phyloP scores from a whole-genome alignment of 2,329 filamentous ascomycete genomes.

The Nakataea oryzae region DNA sequence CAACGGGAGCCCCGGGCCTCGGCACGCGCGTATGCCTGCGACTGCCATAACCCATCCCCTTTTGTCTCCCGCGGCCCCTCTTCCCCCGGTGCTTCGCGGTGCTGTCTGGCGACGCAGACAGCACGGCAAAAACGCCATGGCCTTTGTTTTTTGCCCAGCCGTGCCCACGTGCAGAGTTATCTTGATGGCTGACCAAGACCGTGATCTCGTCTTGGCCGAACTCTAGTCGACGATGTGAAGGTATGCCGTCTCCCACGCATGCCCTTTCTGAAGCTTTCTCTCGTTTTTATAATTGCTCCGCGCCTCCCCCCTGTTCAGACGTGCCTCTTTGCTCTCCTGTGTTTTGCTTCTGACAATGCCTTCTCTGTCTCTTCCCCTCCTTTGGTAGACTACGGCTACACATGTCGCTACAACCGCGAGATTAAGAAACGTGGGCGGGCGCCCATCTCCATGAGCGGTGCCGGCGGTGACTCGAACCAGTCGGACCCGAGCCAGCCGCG shows the following conservation, averaged over 20 bases:
- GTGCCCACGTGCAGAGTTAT: neutral
- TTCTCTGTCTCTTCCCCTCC: neutral
- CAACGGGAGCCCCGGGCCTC: neutral
- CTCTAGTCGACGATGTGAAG: constrained; percentile 23
- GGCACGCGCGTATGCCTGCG: neutral
- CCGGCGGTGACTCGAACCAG: constrained; percentile 3
- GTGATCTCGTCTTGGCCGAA: neutral
- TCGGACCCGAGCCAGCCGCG: constrained; percentile 5
- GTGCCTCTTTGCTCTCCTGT: constrained; percentile 4
- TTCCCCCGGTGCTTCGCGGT: neutral
- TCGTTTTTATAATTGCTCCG: neutral
- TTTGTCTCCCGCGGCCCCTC: neutral
- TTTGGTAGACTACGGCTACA: constrained; percentile 23
- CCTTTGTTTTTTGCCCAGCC: too few relatives aligned
- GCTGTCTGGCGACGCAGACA: neutral
- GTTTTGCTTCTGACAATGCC: neutral
- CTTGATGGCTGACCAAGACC: neutral
- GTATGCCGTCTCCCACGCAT: constrained; percentile 16
- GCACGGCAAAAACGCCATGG: too few relatives aligned
- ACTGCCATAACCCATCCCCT: neutral
- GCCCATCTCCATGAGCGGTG: constrained; percentile 9
- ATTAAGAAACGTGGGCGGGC: constrained; percentile 25
- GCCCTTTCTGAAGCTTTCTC: neutral
- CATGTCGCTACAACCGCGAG: constrained; percentile 24
- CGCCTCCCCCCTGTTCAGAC: constrained; percentile 4